phyloP scores from a whole-genome alignment of 2,329 filamentous ascomycete genomes.

The Pseudocercospora vitis region DNA sequence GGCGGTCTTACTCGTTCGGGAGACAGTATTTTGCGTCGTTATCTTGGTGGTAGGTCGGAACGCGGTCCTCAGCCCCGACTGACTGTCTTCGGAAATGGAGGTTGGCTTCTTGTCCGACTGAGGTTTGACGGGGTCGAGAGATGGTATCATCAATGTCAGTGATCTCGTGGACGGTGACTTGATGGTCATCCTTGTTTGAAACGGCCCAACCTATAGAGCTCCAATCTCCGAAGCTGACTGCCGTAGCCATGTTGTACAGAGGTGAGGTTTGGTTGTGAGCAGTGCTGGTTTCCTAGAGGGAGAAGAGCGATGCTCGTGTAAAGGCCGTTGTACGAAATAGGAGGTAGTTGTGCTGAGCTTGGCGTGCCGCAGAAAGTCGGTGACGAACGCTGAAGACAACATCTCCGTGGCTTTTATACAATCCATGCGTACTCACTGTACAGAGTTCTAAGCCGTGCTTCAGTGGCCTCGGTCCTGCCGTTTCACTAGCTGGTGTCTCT shows the following conservation, averaged over 20 bases:
- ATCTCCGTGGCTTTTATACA: too few species aligned
- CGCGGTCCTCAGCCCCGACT: neutral
- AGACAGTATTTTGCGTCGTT: conserved; percentile 10
- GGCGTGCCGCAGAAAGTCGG: too few species aligned
- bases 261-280: neutral
- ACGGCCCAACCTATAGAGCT: neutral
- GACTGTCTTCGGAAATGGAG: neutral
- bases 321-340: neutral
- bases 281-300: neutral
- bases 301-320: neutral
- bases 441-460: neutral
- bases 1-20: conserved; percentile 8
- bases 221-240: neutral
- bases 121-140: neutral
- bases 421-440: too few species aligned
- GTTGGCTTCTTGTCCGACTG: neutral
- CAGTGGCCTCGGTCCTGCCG: neutral
- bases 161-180: neutral
- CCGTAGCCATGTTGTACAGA: neutral
- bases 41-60: conserved; percentile 10
- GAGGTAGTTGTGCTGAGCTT: too few species aligned
- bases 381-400: too few species aligned
- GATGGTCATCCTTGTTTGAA: neutral
- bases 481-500: neutral
- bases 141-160: neutral